These are phyloP conservation scores for Dryas drummondii DNA, from an alignment of 306 rosid species.

Conservation along the genomic window DNA sequence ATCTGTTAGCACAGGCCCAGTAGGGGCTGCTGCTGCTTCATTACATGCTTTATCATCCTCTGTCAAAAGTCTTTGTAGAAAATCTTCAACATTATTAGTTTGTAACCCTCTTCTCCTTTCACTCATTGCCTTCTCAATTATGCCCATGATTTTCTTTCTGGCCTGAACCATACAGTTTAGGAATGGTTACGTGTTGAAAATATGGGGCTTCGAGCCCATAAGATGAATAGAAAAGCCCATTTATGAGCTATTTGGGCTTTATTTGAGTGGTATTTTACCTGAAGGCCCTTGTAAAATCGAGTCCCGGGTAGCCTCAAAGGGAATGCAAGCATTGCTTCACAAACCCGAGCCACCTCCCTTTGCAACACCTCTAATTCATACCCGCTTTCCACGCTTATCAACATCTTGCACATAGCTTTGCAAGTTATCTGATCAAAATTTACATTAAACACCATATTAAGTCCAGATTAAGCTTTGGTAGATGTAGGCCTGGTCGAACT, in stretches of 20 bases:
- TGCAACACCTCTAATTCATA: slow-evolving; percentile 44
- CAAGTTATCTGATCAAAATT: slow-evolving; percentile 55
- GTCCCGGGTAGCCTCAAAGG: slow-evolving; percentile 68
- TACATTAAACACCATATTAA: background rate
- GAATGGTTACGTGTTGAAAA: background rate
- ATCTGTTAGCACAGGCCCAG: slow-evolving; percentile 39
- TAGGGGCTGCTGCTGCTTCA: slow-evolving; percentile 19
- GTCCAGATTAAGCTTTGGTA: too few relatives aligned
- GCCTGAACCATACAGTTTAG: slow-evolving; percentile 46
- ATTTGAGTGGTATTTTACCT: slow-evolving; percentile 36
- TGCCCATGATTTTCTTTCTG: slow-evolving; percentile 56
- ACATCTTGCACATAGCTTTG: slow-evolving; percentile 82
- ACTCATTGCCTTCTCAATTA: slow-evolving; percentile 49
- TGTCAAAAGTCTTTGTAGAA: slow-evolving; percentile 51
- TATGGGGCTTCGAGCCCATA: background rate
- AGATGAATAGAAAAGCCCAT: background rate
- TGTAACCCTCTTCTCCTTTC: slow-evolving; percentile 50
- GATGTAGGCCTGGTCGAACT: too few relatives aligned
- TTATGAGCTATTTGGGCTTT: background rate
- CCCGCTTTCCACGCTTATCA: slow-evolving; percentile 57
- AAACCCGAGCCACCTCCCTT: slow-evolving; percentile 43
- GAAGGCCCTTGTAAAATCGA: slow-evolving; percentile 69
- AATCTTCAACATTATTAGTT: slow-evolving; percentile 36
- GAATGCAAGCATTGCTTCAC: slow-evolving; percentile 80
- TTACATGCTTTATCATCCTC: slow-evolving; percentile 24